phyloP scores from a whole-genome alignment of 139 green algal genomes.

The Cymbomonas tetramitiformis region DNA sequence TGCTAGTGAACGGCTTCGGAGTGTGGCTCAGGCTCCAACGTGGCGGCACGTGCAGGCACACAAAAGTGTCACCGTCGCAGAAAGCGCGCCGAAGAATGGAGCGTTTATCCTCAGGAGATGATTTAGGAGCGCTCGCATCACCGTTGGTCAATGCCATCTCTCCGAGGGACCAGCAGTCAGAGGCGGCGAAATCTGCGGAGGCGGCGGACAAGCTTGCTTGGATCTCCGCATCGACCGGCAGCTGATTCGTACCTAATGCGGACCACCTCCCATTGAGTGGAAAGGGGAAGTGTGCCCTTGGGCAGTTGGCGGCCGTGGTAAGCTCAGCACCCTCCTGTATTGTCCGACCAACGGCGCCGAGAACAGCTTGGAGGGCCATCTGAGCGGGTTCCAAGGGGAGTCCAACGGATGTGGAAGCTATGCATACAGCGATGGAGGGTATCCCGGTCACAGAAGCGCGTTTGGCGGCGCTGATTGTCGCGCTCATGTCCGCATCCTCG shows the following conservation, averaged over 20 bases:
- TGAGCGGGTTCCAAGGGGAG: no score
- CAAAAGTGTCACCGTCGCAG: slow-evolving; percentile 13
- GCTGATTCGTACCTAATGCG: neutral
- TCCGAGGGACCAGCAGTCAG: slow-evolving; percentile 14
- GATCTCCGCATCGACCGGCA: slow-evolving; percentile 5
- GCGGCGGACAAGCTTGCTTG: neutral
- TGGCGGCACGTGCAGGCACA: neutral
- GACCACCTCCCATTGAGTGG: slow-evolving; percentile 9
- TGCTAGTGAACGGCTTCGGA: neutral
- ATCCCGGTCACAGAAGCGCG: no score
- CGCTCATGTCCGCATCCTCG: no score
- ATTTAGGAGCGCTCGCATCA: neutral
- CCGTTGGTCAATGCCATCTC: neutral
- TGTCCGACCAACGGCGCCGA: no score
- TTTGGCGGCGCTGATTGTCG: no score
- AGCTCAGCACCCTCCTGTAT: no score
- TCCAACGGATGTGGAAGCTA: no score
- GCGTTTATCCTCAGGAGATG: neutral
- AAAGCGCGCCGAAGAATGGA: slow-evolving; percentile 11
- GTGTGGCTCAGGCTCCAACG: neutral
- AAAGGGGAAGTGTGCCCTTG: slow-evolving; percentile 19
- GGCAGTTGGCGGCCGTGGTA: slow-evolving; percentile 16
- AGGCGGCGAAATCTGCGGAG: neutral
- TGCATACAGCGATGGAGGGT: no score
- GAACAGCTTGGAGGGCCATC: no score